Evolutionary conservation across 2,329 filamentous ascomycete species (phyloP).

Genomic region (Xylaria sp.): DNA sequence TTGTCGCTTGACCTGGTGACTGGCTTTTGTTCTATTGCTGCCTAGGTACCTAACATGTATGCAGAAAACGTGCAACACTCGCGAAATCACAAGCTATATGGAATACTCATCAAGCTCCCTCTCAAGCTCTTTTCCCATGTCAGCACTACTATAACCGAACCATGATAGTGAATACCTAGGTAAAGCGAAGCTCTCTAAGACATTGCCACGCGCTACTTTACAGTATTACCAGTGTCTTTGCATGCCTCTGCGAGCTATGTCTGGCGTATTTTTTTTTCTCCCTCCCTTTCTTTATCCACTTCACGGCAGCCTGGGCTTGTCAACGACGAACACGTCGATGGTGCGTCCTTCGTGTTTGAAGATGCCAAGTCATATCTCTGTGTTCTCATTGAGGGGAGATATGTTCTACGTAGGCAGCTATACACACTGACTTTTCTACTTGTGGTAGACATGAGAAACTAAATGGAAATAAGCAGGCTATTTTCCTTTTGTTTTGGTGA

Average conservation of each 20-base stretch:
- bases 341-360: constrained; percentile 12
- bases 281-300: constrained; percentile 11
- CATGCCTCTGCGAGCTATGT: neutral
- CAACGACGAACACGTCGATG: constrained; percentile 21
- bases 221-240: too few species aligned
- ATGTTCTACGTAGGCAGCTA: neutral
- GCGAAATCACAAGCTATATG: neutral
- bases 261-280: neutral
- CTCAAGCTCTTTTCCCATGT: neutral
- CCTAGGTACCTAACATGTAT: too few species aligned
- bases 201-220: constrained; percentile 14
- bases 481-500: constrained; percentile 4
- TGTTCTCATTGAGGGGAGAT: neutral
- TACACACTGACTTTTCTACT: too few species aligned
- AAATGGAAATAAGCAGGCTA: neutral
- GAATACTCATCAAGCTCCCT: neutral
- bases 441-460: too few species aligned
- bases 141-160: neutral
- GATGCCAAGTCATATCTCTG: neutral
- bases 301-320: neutral
- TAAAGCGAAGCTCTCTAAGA: neutral
- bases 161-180: neutral
- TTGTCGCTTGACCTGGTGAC: neutral
- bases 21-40: too few species aligned
- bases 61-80: neutral